Base-by-base conservation (phyloP, 768 basidiomycete genomes). In the Leccinum subtestaceum region DNA sequence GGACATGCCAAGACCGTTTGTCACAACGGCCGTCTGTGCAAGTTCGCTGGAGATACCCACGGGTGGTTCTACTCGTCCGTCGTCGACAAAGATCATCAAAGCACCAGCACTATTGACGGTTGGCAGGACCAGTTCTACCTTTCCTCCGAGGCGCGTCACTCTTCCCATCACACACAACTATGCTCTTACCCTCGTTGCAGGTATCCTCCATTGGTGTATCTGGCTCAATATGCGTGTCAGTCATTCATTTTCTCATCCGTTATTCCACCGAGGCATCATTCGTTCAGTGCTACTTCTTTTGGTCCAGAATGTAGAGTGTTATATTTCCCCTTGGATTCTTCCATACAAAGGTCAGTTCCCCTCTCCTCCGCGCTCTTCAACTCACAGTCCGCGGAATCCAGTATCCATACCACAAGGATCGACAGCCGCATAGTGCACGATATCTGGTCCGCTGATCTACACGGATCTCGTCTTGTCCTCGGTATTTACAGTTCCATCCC, bases 361-460 rank as follows among this genome's bases (percentile, higher is more conserved):
- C 13, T 19, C 17, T 38, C 17, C 23, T 9, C 19, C 7, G 1
- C 11, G 13, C 31, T 1, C 11, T 10, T 4, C 31, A 17, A 10
- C 52, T 55, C 34, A 49, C 55, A n/a, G 11, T 23, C 58, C 38
- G 57, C 9, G 25, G 8, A 34, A 34, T 51, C 11, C 38, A 64
- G 69, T 27, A 60, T 61, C 21, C 60, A 62, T 34, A 46, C 60
- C 21, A 59, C 60, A 29, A 64, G 77, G 74, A 60, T 76, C 67
- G 62, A 75, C 69, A 60, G 75, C 68, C 76, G 68, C 36, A 61
- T 66, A 25, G 74, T 81, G 25, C 75, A 81, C 57, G 88, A 89
- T 63, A 74, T 89, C 19, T 82, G 85, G 76, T 72, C 79, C 2
- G 77, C 84, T 34, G 77, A 84, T 67, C 72, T 89, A 5, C 74